A percentile compares a stretch with the other conserved stretches of the same genome.
These are phyloP conservation scores for Aureobasidium sp. DNA, from an alignment of 2,329 filamentous ascomycete species.

Conservation along the genomic window DNA sequence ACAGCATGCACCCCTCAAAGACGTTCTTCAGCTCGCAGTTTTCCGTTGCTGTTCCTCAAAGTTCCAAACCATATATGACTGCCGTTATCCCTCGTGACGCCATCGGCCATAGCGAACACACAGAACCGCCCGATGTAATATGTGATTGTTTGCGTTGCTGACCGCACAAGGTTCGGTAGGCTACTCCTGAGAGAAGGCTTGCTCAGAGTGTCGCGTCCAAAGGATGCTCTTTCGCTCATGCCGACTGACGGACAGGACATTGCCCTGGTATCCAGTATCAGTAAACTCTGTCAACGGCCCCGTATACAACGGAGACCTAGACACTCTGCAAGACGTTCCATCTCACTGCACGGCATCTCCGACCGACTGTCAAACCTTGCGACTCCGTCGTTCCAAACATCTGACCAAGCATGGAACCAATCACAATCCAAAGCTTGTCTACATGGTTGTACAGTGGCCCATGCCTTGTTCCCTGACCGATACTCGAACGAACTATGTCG, in stretches of 20 bases:
- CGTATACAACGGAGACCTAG: not conserved
- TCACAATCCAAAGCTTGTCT: not conserved
- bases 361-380: not conserved
- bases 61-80: not conserved
- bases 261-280: not conserved
- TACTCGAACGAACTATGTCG: not conserved
- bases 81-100: not conserved
- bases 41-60: not conserved
- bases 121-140: no score
- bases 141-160: no score
- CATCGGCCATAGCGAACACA: no score
- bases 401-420: not conserved
- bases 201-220: no score
- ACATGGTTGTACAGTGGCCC: not conserved
- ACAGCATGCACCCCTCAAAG: not conserved
- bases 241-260: no score
- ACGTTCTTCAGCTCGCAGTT: not conserved
- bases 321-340: not conserved
- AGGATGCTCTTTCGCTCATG: no score
- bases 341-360: not conserved
- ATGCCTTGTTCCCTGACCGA: not conserved
- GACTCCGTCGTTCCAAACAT: not conserved
- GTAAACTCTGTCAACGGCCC: not conserved
- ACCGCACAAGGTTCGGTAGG: no score
- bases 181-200: no score